Percentiles rank a stretch among this genome's conserved stretches.
Conservation (phyloP, 495 filamentous ascomycete species). For the Rhypophila decipiens region DNA sequence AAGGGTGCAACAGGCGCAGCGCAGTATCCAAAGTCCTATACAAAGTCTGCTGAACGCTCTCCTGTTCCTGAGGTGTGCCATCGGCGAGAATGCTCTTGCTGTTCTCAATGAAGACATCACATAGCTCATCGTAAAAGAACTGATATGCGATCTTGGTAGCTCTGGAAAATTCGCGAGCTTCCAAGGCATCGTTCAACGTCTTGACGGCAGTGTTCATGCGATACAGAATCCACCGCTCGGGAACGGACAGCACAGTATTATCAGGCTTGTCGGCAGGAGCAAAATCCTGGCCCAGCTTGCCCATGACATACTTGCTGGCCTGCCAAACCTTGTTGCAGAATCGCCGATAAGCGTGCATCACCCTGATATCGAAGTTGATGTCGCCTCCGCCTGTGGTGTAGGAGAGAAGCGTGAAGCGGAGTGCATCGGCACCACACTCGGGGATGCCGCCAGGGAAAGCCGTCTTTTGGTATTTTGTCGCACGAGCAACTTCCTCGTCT, state of each 20-base stretch:
- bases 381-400: conserved; percentile 88
- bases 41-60: conserved; percentile 56
- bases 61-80: conserved; percentile 42
- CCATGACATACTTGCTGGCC: conserved; percentile 79
- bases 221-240: conserved; percentile 79
- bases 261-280: conserved; percentile 57
- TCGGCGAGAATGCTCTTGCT: conserved; percentile 65
- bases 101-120: conserved; percentile 70
- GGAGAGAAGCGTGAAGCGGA: conserved; percentile 72
- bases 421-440: conserved; percentile 79
- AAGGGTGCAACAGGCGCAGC: conserved; percentile 63
- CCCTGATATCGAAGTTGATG: conserved; percentile 78
- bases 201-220: conserved; percentile 69
- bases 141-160: conserved; percentile 56
- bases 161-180: conserved; percentile 63
- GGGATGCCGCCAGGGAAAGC: conserved; percentile 80
- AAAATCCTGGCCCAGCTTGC: conserved; percentile 67
- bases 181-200: conserved; percentile 64
- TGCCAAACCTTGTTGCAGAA: conserved; percentile 96
- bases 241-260: conserved; percentile 57
- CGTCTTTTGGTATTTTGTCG: conserved; percentile 71
- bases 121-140: conserved; percentile 64
- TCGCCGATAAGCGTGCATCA: conserved; percentile 75
- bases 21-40: conserved; percentile 66
- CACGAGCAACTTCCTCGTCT: conserved; percentile 64